Evolutionary conservation across 495 filamentous ascomycete species (phyloP), one percentile per base, ranked within the genome.

Genomic region (Aspergillus ellipticus): DNA sequence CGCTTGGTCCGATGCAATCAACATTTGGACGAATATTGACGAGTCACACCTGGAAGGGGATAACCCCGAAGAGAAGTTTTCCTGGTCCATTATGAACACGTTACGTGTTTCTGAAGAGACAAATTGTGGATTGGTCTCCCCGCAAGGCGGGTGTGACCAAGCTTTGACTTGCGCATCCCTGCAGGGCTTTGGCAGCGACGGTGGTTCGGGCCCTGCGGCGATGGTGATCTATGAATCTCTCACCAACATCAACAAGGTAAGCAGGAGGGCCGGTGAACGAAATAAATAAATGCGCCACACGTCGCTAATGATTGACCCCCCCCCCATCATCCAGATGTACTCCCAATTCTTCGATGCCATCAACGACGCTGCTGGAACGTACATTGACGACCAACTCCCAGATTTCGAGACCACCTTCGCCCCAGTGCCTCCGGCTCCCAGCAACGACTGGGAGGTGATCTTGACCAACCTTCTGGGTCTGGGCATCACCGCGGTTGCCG

Each of bases 191-290:
- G 41, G 45, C 2, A 45, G 53, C 21, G 17, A 24, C 6, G 41
- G 57, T 15, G 59, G 26, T 17, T 63, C 62, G 2, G 66, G 67
- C 3, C 53, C 68, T 15, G 70, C 61, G 15, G 66, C 51, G 6
- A 20, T 62, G 20, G 8, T 63, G 17, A 68, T 74, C 54, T 70
- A 57, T 59, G 65, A 70, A 48, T 74, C 71, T 6, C 45, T 74
- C 13, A 45, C 59, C 15, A n/a, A n/a, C 9, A 42, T 42, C 39
- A 42, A 42, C 39, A n/a, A 10, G 39, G 39, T 42, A 17, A 42
- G 39, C 15, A n/a, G n/a, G n/a, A n/a, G n/a, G n/a, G n/a, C n/a
- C n/a, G n/a, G n/a, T n/a, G n/a, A n/a, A n/a, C n/a, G n/a, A n/a
- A n/a, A n/a, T n/a, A n/a, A n/a, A n/a, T n/a, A n/a, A n/a, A n/a